Percentiles rank a stretch among this genome's conserved stretches.
These are phyloP conservation scores for Monosporascus ibericus DNA, from an alignment of 2,329 filamentous ascomycete genomes.

Conservation along the genomic window DNA sequence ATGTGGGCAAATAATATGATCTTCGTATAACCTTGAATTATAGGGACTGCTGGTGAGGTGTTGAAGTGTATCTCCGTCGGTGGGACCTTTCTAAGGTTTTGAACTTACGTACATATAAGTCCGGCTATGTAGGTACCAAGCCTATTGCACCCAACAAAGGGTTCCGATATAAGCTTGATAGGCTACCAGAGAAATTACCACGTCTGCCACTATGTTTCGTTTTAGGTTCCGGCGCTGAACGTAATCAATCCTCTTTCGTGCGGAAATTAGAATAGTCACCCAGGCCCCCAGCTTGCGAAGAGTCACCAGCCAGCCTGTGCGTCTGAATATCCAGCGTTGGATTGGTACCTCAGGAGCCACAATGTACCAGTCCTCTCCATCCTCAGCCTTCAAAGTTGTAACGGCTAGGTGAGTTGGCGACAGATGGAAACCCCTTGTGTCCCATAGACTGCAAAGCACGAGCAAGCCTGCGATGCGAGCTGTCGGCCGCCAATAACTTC, in stretches of 20 bases:
- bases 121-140: neutral
- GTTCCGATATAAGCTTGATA: neutral
- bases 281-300: neutral
- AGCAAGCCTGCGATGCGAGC: no score
- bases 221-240: neutral
- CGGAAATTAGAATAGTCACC: neutral
- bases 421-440: no score
- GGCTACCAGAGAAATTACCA: neutral
- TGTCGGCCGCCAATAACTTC: no score
- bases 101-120: neutral
- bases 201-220: neutral
- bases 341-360: no score
- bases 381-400: no score
- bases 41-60: neutral
- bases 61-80: neutral
- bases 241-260: neutral
- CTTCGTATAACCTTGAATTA: neutral
- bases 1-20: neutral
- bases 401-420: no score
- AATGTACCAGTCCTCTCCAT: no score
- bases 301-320: no score
- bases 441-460: no score
- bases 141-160: neutral
- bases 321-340: no score
- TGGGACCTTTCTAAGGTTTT: no score